Evolutionary conservation across 768 basidiomycete species (phyloP).

Genomic region (Leccinellum albellum): DNA sequence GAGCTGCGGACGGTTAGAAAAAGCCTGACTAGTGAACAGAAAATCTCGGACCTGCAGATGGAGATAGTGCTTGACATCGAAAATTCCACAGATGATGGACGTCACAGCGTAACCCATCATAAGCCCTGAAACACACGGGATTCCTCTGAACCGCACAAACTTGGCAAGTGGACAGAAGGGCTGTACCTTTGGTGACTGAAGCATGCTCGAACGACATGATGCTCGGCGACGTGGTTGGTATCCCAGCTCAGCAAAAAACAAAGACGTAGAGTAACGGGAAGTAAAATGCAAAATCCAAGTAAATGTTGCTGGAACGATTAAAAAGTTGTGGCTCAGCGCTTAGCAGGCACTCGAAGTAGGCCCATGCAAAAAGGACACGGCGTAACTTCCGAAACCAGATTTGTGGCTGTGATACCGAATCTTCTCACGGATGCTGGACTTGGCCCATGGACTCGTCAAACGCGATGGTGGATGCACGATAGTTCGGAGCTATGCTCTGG

Average conservation of each 20-base stretch:
- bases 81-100: slow-evolving; percentile 72
- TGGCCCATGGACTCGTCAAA: too few relatives aligned
- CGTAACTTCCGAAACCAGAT: neutral
- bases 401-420: slow-evolving; percentile 9
- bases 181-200: slow-evolving; percentile 75
- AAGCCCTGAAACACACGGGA: slow-evolving; percentile 46
- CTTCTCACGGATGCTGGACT: slow-evolving; percentile 4
- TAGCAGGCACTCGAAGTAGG: neutral
- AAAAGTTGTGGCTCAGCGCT: neutral
- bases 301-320: neutral
- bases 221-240: neutral
- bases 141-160: neutral
- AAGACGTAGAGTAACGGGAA: neutral
- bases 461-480: too few relatives aligned
- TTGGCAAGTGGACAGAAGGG: neutral
- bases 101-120: slow-evolving; percentile 70
- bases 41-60: slow-evolving; percentile 64
- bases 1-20: slow-evolving; percentile 43
- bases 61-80: slow-evolving; percentile 86
- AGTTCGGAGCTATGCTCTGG: neutral
- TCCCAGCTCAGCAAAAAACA: neutral
- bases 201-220: slow-evolving; percentile 81
- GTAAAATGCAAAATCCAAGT: neutral
- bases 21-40: neutral
- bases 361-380: neutral